These are phyloP conservation scores for Steccherinum ochraceum DNA, from an alignment of 768 basidiomycete species.

Conservation along the genomic window DNA sequence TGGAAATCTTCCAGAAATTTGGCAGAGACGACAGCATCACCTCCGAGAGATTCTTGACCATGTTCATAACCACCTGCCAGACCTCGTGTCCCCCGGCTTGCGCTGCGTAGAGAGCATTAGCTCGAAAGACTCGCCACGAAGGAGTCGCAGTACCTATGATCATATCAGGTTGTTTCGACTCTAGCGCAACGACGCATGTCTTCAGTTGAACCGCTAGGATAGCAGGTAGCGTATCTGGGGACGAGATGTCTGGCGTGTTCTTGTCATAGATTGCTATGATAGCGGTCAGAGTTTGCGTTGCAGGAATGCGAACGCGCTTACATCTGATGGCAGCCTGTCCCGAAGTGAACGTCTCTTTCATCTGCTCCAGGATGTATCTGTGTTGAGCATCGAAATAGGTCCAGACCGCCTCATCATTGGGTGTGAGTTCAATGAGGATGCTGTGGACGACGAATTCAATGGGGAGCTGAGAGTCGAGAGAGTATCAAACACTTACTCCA, in stretches of 20 bases:
- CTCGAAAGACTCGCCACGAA: no score
- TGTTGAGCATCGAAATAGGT: constrained; percentile 94
- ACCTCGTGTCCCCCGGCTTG: constrained; percentile 65
- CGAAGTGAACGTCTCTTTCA: constrained; percentile 57
- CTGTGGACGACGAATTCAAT: constrained; percentile 44
- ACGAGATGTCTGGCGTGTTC: constrained; percentile 26
- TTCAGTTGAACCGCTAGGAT: constrained; percentile 45
- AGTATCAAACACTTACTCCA: no score
- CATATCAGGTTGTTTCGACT: constrained; percentile 55
- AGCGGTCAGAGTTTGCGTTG: no score
- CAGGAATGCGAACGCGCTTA: constrained; percentile 24
- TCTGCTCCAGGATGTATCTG: constrained; percentile 71
- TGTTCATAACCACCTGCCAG: constrained; percentile 73
- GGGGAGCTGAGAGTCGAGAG: no score
- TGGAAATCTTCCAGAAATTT: constrained; percentile 91
- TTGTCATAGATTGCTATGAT: constrained; percentile 42
- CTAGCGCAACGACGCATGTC: constrained; percentile 50
- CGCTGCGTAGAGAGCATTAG: no score
- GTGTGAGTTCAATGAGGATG: constrained; percentile 81
- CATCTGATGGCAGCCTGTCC: constrained; percentile 42
- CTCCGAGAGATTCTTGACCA: constrained; percentile 88
- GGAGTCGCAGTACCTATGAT: no score
- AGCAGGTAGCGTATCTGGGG: constrained; percentile 33
- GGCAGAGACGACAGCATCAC: constrained; percentile 79
- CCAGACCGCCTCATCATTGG: constrained; percentile 90